These are phyloP conservation scores for Pseudoneurospora amorphoporcata DNA, from an alignment of 495 filamentous ascomycete species.

Conservation along the genomic window DNA sequence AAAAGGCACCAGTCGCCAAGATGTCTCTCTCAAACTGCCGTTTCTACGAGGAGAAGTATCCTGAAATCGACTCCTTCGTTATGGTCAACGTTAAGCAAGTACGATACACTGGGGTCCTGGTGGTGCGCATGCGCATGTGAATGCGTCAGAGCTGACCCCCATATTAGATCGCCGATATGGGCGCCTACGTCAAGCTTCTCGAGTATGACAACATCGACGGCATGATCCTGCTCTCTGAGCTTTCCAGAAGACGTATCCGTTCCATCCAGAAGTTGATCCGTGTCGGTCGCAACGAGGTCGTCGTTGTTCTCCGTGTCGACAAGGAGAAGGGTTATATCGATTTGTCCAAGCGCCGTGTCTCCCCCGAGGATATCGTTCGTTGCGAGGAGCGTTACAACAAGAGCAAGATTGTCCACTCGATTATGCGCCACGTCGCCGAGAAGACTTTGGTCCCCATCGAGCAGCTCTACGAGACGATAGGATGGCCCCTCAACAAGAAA, in stretches of 20 bases:
- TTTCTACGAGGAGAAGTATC: conserved; percentile 87
- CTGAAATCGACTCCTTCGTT: conserved; percentile 97
- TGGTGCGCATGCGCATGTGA: conserved; percentile 6
- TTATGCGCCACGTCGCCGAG: conserved; percentile 96
- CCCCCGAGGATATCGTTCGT: conserved; percentile 92
- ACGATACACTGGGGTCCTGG: conserved; percentile 15
- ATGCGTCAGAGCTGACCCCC: neutral
- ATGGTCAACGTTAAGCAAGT: conserved; percentile 99
- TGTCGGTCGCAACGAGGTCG: conserved; percentile 94
- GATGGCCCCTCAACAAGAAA: conserved; percentile 94
- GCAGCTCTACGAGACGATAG: conserved; percentile 83
- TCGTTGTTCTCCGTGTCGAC: conserved; percentile 94
- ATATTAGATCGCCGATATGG: conserved; percentile 93
- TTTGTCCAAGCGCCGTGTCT: conserved; percentile 94
- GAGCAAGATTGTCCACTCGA: conserved; percentile 96
- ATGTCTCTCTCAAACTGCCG: conserved; percentile 99
- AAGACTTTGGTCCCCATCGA: conserved; percentile 91
- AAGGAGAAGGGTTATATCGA: conserved; percentile 99
- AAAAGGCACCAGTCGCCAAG: conserved; percentile 23
- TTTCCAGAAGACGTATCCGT: conserved; percentile 91
- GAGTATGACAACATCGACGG: conserved; percentile 99
- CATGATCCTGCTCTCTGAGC: conserved; percentile 96
- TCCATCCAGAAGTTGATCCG: conserved; percentile 98
- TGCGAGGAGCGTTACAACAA: conserved; percentile 99
- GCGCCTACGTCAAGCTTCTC: conserved; percentile 96